These are phyloP conservation scores for Talaromyces liani DNA, from an alignment of 495 filamentous ascomycete species.

Conservation along the genomic window DNA sequence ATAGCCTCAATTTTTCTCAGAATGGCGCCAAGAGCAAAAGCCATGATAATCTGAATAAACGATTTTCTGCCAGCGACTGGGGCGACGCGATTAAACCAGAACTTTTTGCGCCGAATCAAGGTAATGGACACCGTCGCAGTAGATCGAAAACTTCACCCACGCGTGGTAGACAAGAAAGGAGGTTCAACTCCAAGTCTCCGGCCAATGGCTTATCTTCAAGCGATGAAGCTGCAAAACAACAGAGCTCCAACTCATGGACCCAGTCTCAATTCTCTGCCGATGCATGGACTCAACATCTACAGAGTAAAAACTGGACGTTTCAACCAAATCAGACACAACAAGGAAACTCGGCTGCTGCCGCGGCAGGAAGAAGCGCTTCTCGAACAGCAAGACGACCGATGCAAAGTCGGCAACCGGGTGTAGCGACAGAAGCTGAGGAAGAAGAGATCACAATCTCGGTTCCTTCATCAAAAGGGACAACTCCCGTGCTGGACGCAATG, in stretches of 20 bases:
- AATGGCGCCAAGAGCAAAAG: slow-evolving; percentile 43
- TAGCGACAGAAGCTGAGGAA: slow-evolving; percentile 39
- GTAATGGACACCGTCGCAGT: slow-evolving; percentile 24
- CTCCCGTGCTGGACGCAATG: slow-evolving; percentile 33
- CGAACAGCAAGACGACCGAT: slow-evolving; percentile 15
- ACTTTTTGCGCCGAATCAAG: slow-evolving; percentile 38
- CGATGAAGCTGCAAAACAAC: slow-evolving; percentile 9
- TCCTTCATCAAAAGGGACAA: background rate
- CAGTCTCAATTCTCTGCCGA: slow-evolving; percentile 49
- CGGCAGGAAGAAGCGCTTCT: background rate
- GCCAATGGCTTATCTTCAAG: slow-evolving; percentile 9
- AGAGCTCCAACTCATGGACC: background rate
- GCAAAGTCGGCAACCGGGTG: slow-evolving; percentile 26
- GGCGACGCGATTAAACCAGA: slow-evolving; percentile 46
- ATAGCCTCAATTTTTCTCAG: slow-evolving; percentile 6
- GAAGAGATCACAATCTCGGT: slow-evolving; percentile 19
- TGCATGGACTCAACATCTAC: slow-evolving; percentile 59
- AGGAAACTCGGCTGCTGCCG: slow-evolving; percentile 12
- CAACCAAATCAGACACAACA: slow-evolving; percentile 30
- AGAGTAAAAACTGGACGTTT: slow-evolving; percentile 40
- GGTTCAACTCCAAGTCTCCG: background rate
- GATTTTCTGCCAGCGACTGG: slow-evolving; percentile 57
- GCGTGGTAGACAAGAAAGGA: slow-evolving; percentile 21
- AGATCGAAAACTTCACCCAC: slow-evolving; percentile 25
- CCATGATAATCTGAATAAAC: slow-evolving; percentile 70